A percentile compares a stretch with the other conserved stretches of the same genome.
Evolutionary conservation across 495 filamentous ascomycete genomes (phyloP).

Genomic region (Daldinia childiae): DNA sequence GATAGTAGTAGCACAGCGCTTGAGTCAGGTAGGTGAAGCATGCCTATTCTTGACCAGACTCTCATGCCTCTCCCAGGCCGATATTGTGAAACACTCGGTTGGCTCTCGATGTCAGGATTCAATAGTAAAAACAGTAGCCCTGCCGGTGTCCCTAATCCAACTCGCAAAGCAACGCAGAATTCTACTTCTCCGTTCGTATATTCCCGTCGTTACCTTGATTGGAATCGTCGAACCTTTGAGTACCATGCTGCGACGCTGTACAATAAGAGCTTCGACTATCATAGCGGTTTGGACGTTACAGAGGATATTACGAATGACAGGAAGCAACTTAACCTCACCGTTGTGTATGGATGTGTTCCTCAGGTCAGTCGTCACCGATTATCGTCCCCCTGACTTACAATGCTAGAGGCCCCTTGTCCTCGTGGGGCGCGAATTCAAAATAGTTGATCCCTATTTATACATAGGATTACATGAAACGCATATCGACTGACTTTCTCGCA

Average conservation of each 20-base stretch:
- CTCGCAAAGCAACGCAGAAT: conserved; percentile 47
- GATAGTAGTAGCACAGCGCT: conserved; percentile 76
- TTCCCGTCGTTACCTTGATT: conserved; percentile 82
- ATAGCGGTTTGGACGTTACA: conserved; percentile 73
- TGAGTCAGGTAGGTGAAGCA: conserved; percentile 65
- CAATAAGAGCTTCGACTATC: conserved; percentile 69
- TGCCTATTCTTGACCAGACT: not conserved
- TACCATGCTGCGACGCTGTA: conserved; percentile 72
- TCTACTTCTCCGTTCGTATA: conserved; percentile 58
- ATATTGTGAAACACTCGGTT: conserved; percentile 89
- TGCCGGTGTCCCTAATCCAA: conserved; percentile 57
- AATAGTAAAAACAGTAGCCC: conserved; percentile 47
- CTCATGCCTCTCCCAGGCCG: conserved; percentile 54
- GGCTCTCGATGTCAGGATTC: conserved; percentile 79
- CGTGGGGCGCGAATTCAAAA: too few relatives aligned
- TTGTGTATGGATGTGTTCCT: conserved; percentile 76
- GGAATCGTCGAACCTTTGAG: conserved; percentile 80
- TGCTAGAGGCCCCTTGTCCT: not conserved
- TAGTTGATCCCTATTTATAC: too few relatives aligned
- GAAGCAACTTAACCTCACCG: conserved; percentile 67
- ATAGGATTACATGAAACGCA: not conserved
- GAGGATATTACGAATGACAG: conserved; percentile 69
- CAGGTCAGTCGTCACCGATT: conserved; percentile 39
- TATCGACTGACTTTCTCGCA: not conserved
- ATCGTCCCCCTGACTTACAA: not conserved